phyloP scores from a whole-genome alignment of 148 eudicot genomes.

The Diospyros lotus region DNA sequence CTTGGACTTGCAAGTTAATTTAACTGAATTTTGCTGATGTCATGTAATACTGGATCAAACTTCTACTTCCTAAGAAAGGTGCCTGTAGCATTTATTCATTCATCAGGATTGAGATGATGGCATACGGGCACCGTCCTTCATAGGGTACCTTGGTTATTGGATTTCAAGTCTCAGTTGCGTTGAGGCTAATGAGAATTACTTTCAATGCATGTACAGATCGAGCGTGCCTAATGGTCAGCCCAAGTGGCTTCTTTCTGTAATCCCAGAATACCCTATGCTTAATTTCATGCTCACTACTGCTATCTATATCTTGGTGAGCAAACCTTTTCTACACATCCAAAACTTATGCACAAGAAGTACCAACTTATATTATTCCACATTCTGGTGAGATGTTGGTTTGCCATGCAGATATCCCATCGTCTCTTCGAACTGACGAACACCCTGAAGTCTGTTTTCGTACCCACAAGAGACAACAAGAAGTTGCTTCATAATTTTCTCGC shows the following conservation, averaged over 20 bases:
- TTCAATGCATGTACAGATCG: constrained; percentile 41
- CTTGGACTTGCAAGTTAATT: too few species aligned
- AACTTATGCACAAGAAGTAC: neutral
- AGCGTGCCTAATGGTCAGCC: constrained; percentile 94
- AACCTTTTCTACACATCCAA: neutral
- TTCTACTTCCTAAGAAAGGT: too few species aligned
- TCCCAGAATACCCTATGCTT: constrained; percentile 87
- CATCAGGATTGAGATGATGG: too few species aligned
- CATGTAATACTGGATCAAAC: too few species aligned
- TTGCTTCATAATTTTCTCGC: constrained; percentile 72
- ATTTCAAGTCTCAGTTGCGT: neutral
- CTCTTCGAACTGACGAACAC: constrained; percentile 81
- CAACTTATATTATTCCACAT: neutral
- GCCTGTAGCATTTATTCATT: too few species aligned
- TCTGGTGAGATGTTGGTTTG: constrained; percentile 7
- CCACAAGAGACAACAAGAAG: constrained; percentile 75
- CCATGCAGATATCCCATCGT: constrained; percentile 74
- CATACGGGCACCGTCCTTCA: too few species aligned
- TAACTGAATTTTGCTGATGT: too few species aligned
- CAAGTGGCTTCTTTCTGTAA: constrained; percentile 86
- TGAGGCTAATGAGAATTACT: neutral
- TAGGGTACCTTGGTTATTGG: too few species aligned
- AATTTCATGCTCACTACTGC: constrained; percentile 97
- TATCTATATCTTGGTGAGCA: constrained; percentile 70
- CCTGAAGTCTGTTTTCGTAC: constrained; percentile 74